phyloP scores from a whole-genome alignment of 176 grass and related monocot species.

The Oryza meridionalis region DNA sequence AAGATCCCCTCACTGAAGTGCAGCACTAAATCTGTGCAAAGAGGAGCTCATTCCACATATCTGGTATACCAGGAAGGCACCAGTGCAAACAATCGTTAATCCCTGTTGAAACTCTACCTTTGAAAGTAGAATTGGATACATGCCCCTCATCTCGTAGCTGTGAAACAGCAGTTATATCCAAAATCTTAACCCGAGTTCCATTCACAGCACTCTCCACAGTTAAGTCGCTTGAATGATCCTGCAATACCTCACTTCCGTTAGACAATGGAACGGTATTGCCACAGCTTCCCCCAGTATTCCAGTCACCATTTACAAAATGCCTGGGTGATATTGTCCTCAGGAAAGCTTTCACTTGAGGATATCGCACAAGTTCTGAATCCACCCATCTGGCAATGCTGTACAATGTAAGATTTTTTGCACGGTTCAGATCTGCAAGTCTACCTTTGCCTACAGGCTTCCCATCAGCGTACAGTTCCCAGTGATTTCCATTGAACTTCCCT shows the following conservation, averaged over 20 bases:
- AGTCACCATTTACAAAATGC: conserved; percentile 96
- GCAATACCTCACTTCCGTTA: conserved; percentile 69
- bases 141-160: conserved; percentile 86
- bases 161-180: conserved; percentile 90
- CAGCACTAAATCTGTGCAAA: conserved; percentile 79
- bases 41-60: conserved; percentile 95
- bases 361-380: conserved; percentile 56
- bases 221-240: conserved; percentile 71
- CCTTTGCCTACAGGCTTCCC: conserved; percentile 54
- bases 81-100: conserved; percentile 93
- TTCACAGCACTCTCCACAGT: conserved; percentile 66
- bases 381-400: conserved; percentile 77
- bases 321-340: conserved; percentile 90
- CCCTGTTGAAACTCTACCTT: conserved; percentile 54
- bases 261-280: conserved; percentile 70
- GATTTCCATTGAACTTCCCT: conserved; percentile 86
- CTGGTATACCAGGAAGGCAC: conserved; percentile 96
- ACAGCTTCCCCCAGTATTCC: conserved; percentile 98
- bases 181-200: conserved; percentile 70
- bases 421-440: conserved; percentile 55
- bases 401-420: conserved; percentile 78
- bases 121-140: conserved; percentile 76
- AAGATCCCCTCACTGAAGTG: not conserved
- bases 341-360: conserved; percentile 72
- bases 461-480: conserved; percentile 79